Conservation (phyloP, 169 alveolate genomes). For the Plasmodium chabaudi region DNA sequence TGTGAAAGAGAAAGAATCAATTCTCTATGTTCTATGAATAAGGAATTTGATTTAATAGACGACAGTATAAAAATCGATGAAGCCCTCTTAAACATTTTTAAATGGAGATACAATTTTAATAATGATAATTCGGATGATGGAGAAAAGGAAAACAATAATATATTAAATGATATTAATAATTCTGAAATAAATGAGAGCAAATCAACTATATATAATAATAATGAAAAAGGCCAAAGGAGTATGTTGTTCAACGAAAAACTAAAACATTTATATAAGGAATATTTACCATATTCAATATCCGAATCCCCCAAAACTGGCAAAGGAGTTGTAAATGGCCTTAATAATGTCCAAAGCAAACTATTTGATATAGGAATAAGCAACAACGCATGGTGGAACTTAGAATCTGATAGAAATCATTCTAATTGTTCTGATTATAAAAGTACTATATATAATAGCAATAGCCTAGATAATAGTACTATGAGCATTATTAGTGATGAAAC, state of each 20-base stretch:
- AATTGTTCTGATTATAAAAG: no score
- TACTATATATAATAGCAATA: no score
- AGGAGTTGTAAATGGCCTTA: constrained; percentile 42
- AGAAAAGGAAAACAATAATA: not conserved
- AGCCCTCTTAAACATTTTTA: constrained; percentile 3
- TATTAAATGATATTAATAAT: not conserved
- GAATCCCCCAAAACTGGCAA: constrained; percentile 51
- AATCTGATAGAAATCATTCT: no score
- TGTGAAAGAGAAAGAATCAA: not conserved
- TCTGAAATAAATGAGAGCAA: not conserved
- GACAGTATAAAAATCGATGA: constrained; percentile 18
- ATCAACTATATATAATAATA: not conserved
- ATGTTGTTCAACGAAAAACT: not conserved
- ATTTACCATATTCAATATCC: not conserved
- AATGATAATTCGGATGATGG: not conserved
- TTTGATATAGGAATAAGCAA: not conserved
- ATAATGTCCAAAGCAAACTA: constrained; percentile 26
- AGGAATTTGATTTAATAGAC: not conserved
- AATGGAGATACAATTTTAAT: not conserved
- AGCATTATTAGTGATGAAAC: no score
- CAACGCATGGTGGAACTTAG: no score
- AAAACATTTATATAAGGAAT: constrained; percentile 16
- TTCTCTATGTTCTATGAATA: not conserved
- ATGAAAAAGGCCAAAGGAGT: not conserved
- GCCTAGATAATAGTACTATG: no score